Percentiles rank a stretch among this genome's conserved stretches.
Evolutionary conservation across 257 asterid genomes (phyloP).

Genomic region (Fraxinus excelsior): DNA sequence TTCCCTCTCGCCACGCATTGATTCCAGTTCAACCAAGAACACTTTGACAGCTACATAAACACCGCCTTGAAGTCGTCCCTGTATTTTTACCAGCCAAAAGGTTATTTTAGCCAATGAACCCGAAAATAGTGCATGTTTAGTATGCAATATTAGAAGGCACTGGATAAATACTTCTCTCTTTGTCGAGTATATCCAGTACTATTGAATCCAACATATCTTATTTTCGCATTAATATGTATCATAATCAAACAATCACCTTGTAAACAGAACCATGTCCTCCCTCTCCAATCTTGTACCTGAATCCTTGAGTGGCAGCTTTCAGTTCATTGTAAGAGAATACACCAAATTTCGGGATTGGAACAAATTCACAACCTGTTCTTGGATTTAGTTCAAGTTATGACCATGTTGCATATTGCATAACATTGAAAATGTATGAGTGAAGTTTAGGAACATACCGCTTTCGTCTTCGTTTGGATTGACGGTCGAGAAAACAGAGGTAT

Average conservation of each 20-base stretch:
- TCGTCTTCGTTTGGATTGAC: neutral
- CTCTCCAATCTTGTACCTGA: constrained; percentile 69
- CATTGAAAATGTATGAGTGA: neutral
- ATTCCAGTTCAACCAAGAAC: constrained; percentile 52
- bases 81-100: neutral
- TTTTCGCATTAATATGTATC: neutral
- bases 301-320: constrained; percentile 62
- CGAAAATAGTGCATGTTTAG: neutral
- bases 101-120: neutral
- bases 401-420: neutral
- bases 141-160: neutral
- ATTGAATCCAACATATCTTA: too few relatives aligned
- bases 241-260: constrained; percentile 41
- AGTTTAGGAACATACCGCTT: neutral
- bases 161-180: neutral
- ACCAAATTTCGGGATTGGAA: constrained; percentile 31
- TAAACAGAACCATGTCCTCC: constrained; percentile 75
- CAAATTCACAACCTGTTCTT: constrained; percentile 35
- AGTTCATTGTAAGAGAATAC: constrained; percentile 55
- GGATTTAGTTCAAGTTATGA: constrained; percentile 8
- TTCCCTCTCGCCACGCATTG: constrained; percentile 75
- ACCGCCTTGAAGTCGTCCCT: constrained; percentile 64
- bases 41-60: constrained; percentile 62
- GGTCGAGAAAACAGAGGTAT: neutral
- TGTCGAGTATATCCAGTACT: neutral